Evolutionary conservation across 73 alveolate genomes (phyloP).

Genomic region (Blepharisma stoltei): DNA sequence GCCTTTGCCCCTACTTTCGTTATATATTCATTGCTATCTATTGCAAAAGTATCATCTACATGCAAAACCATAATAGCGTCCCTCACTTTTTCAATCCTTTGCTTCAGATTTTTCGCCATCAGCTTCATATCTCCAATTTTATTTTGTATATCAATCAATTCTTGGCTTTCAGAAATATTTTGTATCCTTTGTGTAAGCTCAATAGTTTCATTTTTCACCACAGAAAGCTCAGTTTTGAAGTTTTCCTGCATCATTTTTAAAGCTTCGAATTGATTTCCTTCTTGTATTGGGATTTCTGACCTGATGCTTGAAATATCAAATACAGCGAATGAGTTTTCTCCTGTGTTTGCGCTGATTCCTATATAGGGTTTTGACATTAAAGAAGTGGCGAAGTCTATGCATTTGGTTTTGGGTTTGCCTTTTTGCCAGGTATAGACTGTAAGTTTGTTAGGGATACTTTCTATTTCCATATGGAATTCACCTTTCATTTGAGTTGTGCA

Average conservation of each 20-base stretch:
- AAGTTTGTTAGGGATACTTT: too few species aligned
- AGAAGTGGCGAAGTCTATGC: neutral
- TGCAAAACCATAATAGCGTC: neutral
- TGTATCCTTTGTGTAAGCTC: neutral
- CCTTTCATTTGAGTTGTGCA: too few species aligned
- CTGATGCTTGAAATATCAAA: neutral
- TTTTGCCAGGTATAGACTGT: too few species aligned
- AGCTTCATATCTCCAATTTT: neutral
- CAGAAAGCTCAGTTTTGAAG: neutral
- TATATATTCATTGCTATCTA: neutral
- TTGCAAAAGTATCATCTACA: neutral
- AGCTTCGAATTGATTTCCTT: neutral
- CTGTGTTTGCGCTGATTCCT: slow-evolving; percentile 14
- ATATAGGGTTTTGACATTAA: neutral
- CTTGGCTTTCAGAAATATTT: neutral
- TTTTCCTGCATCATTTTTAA: neutral
- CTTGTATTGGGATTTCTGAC: neutral
- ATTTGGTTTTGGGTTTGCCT: too few species aligned
- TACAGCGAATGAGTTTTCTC: neutral
- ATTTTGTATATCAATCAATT: neutral
- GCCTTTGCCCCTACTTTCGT: neutral
- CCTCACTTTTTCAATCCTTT: neutral
- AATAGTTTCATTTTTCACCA: neutral
- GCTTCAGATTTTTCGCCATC: neutral
- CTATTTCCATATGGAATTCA: too few species aligned